These are phyloP conservation scores for Pleurotus tuber-regium DNA, from an alignment of 768 basidiomycete species.

Conservation along the genomic window DNA sequence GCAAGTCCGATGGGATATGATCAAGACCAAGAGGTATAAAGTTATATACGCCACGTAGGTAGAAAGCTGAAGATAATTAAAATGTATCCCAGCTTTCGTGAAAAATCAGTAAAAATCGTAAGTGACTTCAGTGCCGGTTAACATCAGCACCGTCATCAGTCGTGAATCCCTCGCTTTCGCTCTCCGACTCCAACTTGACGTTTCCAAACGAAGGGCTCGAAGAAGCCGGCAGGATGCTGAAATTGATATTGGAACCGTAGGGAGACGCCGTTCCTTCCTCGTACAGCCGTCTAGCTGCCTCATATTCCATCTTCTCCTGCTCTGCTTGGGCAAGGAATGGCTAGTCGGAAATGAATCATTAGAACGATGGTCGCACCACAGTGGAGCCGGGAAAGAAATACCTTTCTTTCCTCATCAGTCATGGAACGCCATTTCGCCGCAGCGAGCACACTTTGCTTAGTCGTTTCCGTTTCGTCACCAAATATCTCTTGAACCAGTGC, in stretches of 20 bases:
- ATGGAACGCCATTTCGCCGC: conserved; percentile 92
- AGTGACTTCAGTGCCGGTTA: conserved; percentile 28
- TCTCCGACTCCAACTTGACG: conserved; percentile 63
- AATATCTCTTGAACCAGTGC: conserved; percentile 77
- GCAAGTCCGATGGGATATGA: conserved; percentile 27
- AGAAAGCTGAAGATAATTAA: conserved; percentile 5
- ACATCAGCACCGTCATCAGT: conserved; percentile 48
- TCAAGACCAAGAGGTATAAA: conserved; percentile 19
- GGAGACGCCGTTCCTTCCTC: conserved; percentile 74
- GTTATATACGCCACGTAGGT: conserved; percentile 9
- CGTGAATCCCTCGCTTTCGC: conserved; percentile 63
- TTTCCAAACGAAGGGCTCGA: conserved; percentile 44
- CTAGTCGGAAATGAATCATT: conserved; percentile 33
- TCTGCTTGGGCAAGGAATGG: conserved; percentile 93
- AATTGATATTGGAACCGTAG: conserved; percentile 74
- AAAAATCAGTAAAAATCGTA: conserved; percentile 8
- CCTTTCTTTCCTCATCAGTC: conserved; percentile 92
- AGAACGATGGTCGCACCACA: neutral
- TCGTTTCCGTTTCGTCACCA: conserved; percentile 89
- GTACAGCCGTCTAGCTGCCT: conserved; percentile 79
- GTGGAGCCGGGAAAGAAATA: conserved; percentile 29
- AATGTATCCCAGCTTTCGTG: neutral
- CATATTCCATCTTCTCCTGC: conserved; percentile 93
- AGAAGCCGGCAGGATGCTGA: conserved; percentile 64
- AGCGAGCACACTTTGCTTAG: conserved; percentile 91